These are phyloP conservation scores for Leccinum subtestaceum DNA, from an alignment of 768 basidiomycete genomes.

Conservation along the genomic window DNA sequence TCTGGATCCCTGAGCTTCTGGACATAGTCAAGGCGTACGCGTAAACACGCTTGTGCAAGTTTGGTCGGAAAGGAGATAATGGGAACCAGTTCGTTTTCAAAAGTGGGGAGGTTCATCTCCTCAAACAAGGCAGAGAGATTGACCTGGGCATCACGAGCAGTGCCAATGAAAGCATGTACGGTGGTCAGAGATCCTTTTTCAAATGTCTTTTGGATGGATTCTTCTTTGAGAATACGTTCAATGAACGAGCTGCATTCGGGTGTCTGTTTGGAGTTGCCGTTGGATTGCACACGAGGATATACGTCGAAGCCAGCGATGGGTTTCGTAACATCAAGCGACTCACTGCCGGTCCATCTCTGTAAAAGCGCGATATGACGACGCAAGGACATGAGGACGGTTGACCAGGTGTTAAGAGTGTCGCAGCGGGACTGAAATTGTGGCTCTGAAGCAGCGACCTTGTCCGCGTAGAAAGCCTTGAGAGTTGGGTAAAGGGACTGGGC, in stretches of 20 bases:
- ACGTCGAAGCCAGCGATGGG: conserved; percentile 66
- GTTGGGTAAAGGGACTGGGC: conserved; percentile 87
- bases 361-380: conserved; percentile 76
- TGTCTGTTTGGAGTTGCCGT: conserved; percentile 41
- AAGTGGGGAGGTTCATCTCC: conserved; percentile 88
- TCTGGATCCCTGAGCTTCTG: conserved; percentile 86
- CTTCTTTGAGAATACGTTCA: conserved; percentile 92
- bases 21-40: conserved; percentile 85
- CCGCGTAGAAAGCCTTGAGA: conserved; percentile 72
- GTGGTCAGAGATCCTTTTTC: conserved; percentile 86
- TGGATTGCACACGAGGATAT: conserved; percentile 29
- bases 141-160: conserved; percentile 84
- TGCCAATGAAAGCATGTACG: conserved; percentile 81
- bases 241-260: conserved; percentile 83
- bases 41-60: conserved; percentile 87
- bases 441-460: conserved; percentile 70
- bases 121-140: conserved; percentile 71
- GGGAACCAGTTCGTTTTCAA: conserved; percentile 84
- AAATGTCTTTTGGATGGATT: conserved; percentile 92
- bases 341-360: conserved; percentile 91
- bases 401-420: conserved; percentile 91
- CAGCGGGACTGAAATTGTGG: conserved; percentile 73
- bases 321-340: conserved; percentile 83
- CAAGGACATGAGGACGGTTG: conserved; percentile 82
- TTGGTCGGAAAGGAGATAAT: conserved; percentile 96